Percentiles rank a stretch among this genome's conserved stretches.
Evolutionary conservation across 2,329 filamentous ascomycete species (phyloP).

Genomic region (Ilyonectria destructans): DNA sequence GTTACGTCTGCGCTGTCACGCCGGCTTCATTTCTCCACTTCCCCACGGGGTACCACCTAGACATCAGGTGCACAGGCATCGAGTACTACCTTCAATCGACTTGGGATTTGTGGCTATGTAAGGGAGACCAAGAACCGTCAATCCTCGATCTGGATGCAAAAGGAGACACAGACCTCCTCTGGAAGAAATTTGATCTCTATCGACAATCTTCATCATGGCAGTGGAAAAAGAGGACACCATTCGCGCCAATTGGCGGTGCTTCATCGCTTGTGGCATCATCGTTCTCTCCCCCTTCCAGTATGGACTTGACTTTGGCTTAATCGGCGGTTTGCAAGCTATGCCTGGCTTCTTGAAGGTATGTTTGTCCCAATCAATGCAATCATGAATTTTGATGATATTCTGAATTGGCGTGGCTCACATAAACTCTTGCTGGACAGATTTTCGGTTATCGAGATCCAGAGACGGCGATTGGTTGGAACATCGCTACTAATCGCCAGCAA

Average conservation of each 20-base stretch:
- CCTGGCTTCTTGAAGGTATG: constrained; percentile 42
- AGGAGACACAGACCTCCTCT: neutral
- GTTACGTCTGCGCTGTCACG: neutral
- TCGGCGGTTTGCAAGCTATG: constrained; percentile 44
- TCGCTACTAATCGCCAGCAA: constrained; percentile 42
- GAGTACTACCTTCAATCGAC: constrained; percentile 3
- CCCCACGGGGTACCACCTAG: constrained; percentile 30
- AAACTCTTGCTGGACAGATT: constrained; percentile 20
- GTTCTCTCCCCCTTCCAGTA: constrained; percentile 45
- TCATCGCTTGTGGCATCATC: constrained; percentile 40
- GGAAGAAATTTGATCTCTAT: neutral
- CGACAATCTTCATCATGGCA: constrained; percentile 23
- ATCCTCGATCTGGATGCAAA: neutral
- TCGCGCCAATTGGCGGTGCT: constrained; percentile 44
- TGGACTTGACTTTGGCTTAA: constrained; percentile 45
- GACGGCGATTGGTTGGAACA: constrained; percentile 47
- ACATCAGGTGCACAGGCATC: neutral
- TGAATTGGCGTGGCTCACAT: no score
- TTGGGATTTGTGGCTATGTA: constrained; percentile 30
- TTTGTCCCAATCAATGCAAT: no score
- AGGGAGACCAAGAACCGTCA: constrained; percentile 7
- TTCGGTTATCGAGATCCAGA: constrained; percentile 42
- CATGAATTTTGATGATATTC: neutral
- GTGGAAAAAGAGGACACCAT: constrained; percentile 37
- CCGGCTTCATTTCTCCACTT: constrained; percentile 22